Percentiles rank a stretch among this genome's conserved stretches.
These are phyloP conservation scores for Sarocladiaceae sp. DNA, from an alignment of 2,329 filamentous ascomycete genomes.

Conservation along the genomic window DNA sequence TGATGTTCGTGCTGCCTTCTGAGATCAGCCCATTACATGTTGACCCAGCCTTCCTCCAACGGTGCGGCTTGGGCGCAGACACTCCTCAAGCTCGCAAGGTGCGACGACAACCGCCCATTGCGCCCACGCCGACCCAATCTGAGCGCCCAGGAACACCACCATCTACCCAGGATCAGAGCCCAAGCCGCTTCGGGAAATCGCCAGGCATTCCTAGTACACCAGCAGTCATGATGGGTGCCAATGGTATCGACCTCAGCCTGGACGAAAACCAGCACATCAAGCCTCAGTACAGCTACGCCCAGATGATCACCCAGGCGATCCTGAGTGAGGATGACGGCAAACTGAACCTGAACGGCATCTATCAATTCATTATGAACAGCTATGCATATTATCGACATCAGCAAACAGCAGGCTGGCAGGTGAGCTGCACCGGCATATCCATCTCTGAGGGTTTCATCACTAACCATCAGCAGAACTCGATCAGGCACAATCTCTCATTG, in stretches of 20 bases:
- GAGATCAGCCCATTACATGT: constrained; percentile 61
- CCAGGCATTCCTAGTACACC: constrained; percentile 27
- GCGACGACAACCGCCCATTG: constrained; percentile 10
- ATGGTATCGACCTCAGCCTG: constrained; percentile 67
- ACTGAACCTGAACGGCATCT: constrained; percentile 86
- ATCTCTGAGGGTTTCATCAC: not conserved
- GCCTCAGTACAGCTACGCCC: constrained; percentile 91
- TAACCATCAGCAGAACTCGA: constrained; percentile 65
- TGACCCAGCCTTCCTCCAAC: constrained; percentile 61
- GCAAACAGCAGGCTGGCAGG: constrained; percentile 77
- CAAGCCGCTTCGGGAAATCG: constrained; percentile 20
- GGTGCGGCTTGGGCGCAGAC: constrained; percentile 48
- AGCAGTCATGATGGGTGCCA: constrained; percentile 32
- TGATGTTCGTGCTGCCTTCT: constrained; percentile 95
- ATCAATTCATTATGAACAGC: constrained; percentile 82
- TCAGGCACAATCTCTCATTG: constrained; percentile 89
- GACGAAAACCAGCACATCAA: constrained; percentile 88
- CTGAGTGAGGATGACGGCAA: constrained; percentile 81
- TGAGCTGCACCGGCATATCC: constrained; percentile 33
- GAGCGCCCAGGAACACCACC: constrained; percentile 57
- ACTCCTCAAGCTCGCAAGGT: constrained; percentile 20
- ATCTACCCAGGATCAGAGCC: constrained; percentile 30
- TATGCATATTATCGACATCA: constrained; percentile 93
- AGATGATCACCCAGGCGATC: constrained; percentile 95
- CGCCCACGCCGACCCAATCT: constrained; percentile 47